These are phyloP conservation scores for Botrytis pseudocinerea DNA, from an alignment of 2,329 filamentous ascomycete species.

Conservation along the genomic window DNA sequence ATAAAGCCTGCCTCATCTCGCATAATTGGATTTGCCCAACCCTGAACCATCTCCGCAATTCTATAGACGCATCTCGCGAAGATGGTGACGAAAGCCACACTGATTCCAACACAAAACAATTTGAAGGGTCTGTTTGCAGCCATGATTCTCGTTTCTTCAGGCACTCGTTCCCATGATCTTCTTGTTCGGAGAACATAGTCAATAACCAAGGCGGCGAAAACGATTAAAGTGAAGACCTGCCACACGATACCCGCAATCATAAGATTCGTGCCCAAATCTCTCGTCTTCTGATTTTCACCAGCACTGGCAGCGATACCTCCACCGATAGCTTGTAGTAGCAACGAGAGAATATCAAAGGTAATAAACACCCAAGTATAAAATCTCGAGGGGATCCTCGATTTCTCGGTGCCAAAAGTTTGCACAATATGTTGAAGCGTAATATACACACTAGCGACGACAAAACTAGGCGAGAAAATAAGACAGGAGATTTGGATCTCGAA, in stretches of 20 bases:
- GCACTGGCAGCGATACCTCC: constrained; percentile 50
- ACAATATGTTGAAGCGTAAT: constrained; percentile 50
- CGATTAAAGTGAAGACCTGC: constrained; percentile 42
- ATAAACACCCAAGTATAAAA: constrained; percentile 58
- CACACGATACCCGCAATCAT: constrained; percentile 45
- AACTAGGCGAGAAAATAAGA: constrained; percentile 43
- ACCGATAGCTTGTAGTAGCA: constrained; percentile 59
- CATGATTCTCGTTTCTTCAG: constrained; percentile 22
- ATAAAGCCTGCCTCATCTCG: constrained; percentile 61
- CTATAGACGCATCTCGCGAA: constrained; percentile 35
- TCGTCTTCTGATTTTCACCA: constrained; percentile 20
- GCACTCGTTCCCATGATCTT: constrained; percentile 28
- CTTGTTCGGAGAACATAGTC: constrained; percentile 51
- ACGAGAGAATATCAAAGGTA: constrained; percentile 56
- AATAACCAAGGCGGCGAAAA: constrained; percentile 46
- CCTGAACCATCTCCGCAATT: constrained; percentile 62
- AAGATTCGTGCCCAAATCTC: constrained; percentile 37
- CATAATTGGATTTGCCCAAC: constrained; percentile 65
- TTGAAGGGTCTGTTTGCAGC: constrained; percentile 25
- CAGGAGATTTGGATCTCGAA: constrained; percentile 52
- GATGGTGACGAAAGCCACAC: constrained; percentile 27
- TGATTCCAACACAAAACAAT: constrained; percentile 29
- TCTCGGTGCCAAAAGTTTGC: constrained; percentile 28
- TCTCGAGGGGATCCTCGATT: constrained; percentile 41
- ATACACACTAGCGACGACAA: constrained; percentile 62